phyloP scores from a whole-genome alignment of 345 rosid species.

The Camelina sativa region DNA sequence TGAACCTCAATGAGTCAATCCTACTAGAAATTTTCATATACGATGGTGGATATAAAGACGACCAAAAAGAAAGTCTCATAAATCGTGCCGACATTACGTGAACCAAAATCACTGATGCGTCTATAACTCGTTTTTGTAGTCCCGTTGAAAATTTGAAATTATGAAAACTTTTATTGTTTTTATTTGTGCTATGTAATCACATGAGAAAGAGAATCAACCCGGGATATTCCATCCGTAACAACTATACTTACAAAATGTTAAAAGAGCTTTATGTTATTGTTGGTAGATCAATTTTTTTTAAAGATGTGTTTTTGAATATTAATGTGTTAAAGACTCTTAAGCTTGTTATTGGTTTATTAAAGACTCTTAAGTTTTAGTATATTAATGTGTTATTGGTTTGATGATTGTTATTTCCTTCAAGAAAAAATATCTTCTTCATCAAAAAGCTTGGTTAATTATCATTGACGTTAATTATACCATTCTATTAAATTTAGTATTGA shows the following conservation, averaged over 20 bases:
- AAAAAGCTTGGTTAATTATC: neutral
- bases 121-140: neutral
- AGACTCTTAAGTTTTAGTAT: too few relatives aligned
- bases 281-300: too few relatives aligned
- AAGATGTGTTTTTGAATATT: too few relatives aligned
- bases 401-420: neutral
- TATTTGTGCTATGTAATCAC: neutral
- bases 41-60: neutral
- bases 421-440: neutral
- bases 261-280: neutral
- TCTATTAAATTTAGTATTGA: neutral
- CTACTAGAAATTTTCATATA: too few relatives aligned
- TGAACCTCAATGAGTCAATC: too few relatives aligned
- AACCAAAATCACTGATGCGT: neutral
- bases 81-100: constrained; percentile 24
- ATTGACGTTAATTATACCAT: neutral
- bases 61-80: neutral
- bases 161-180: too few relatives aligned
- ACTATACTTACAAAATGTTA: neutral
- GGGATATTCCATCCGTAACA: neutral
- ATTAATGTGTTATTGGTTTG: neutral
- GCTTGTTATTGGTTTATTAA: too few relatives aligned
- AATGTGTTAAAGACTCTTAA: too few relatives aligned
- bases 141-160: neutral
- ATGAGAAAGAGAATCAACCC: neutral